A percentile compares a stretch with the other conserved stretches of the same genome.
Evolutionary conservation across 2,329 filamentous ascomycete genomes (phyloP).

Genomic region (Diaporthe caulivora): DNA sequence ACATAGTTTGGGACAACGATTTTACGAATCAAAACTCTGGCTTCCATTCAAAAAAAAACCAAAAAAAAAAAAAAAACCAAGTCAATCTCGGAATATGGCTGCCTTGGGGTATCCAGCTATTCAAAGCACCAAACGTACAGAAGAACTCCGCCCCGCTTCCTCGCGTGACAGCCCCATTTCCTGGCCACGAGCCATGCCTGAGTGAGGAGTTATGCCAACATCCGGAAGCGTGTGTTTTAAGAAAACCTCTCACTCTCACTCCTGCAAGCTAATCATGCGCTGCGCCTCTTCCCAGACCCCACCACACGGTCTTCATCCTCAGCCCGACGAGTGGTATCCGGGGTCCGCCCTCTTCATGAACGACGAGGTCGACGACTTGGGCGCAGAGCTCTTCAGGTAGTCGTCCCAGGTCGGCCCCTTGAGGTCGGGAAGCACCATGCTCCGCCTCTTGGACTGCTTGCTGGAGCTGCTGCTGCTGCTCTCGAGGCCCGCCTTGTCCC

Average conservation of each 20-base stretch:
- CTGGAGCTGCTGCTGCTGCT: constrained; percentile 27
- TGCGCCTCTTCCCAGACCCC: neutral
- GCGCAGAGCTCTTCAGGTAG: constrained; percentile 42
- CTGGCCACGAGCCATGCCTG: neutral
- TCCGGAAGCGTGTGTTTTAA: neutral
- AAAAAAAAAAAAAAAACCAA: neutral
- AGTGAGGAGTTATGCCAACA: neutral
- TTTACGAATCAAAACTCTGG: neutral
- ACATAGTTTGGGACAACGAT: neutral
- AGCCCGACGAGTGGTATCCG: constrained; percentile 18
- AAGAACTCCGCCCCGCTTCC: neutral
- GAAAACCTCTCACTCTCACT: neutral
- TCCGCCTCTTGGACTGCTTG: constrained; percentile 38
- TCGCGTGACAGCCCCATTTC: neutral
- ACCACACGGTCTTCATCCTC: neutral
- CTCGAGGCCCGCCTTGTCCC: constrained; percentile 31
- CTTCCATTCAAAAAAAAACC: neutral
- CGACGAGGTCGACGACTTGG: constrained; percentile 32
- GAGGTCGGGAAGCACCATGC: constrained; percentile 41
- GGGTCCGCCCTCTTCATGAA: constrained; percentile 33
- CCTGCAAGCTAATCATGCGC: neutral
- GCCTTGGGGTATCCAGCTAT: constrained; percentile 28
- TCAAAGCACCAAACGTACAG: constrained; percentile 20
- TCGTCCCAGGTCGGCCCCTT: constrained; percentile 50
- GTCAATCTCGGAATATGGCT: constrained; percentile 17